Evolutionary conservation across 768 basidiomycete species (phyloP).

Genomic region (Boletus edulis): DNA sequence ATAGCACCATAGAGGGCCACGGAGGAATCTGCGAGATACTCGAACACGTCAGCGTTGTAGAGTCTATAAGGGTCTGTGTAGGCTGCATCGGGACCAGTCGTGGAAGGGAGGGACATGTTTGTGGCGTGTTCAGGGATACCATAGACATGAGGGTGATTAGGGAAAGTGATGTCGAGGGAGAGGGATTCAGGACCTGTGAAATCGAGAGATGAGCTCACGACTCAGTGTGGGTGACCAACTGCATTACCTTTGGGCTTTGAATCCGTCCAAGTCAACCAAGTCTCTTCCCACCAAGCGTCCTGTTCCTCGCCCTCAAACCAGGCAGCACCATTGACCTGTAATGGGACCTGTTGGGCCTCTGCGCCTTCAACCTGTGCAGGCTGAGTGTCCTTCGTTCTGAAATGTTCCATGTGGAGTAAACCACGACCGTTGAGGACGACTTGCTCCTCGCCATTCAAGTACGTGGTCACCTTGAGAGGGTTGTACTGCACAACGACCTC

Average conservation of each 20-base stretch:
- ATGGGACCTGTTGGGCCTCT: slow-evolving; percentile 49
- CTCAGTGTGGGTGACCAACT: background rate
- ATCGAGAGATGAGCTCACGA: slow-evolving; percentile 2
- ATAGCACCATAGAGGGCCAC: slow-evolving; percentile 90
- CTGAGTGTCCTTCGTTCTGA: slow-evolving; percentile 60
- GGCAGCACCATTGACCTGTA: slow-evolving; percentile 51
- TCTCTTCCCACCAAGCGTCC: slow-evolving; percentile 89
- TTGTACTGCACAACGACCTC: slow-evolving; percentile 70
- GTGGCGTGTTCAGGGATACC: slow-evolving; percentile 98
- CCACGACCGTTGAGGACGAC: slow-evolving; percentile 87
- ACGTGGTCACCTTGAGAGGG: slow-evolving; percentile 73
- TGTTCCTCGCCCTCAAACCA: slow-evolving; percentile 92
- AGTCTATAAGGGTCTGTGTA: slow-evolving; percentile 93
- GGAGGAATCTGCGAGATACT: slow-evolving; percentile 80
- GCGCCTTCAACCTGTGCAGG: slow-evolving; percentile 39
- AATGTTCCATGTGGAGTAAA: slow-evolving; percentile 97
- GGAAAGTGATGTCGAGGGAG: slow-evolving; percentile 91
- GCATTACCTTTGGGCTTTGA: slow-evolving; percentile 88
- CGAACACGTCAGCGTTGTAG: slow-evolving; percentile 95
- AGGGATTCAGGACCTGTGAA: slow-evolving; percentile 89
- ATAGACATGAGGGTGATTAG: slow-evolving; percentile 86
- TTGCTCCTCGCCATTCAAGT: slow-evolving; percentile 74
- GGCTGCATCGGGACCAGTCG: slow-evolving; percentile 69
- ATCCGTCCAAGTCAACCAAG: slow-evolving; percentile 84
- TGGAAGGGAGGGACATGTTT: slow-evolving; percentile 82